Percentiles rank a stretch among this genome's conserved stretches.
Evolutionary conservation across 768 basidiomycete genomes (phyloP).

Genomic region (Boletus sensibilis): DNA sequence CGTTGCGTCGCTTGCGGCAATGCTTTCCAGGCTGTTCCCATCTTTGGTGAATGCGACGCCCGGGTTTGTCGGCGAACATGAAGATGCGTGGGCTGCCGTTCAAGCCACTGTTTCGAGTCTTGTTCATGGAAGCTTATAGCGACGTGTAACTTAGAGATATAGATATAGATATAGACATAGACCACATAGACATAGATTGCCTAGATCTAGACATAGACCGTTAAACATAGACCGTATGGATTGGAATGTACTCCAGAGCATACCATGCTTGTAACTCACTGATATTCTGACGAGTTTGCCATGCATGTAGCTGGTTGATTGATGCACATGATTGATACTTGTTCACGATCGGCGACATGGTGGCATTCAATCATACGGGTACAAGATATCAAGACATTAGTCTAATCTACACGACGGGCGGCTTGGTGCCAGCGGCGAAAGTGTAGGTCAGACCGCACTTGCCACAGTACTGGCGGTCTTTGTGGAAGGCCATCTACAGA

Average conservation of each 20-base stretch:
- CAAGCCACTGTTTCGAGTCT: slow-evolving; percentile 7
- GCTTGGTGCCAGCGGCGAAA: slow-evolving; percentile 78
- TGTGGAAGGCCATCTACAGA: slow-evolving; percentile 94
- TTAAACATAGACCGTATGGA: not conserved
- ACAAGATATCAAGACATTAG: slow-evolving; percentile 7
- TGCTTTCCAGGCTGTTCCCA: slow-evolving; percentile 41
- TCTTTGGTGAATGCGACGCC: slow-evolving; percentile 37
- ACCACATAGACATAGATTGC: slow-evolving; percentile 1
- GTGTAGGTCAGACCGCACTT: slow-evolving; percentile 89
- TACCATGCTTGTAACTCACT: not conserved
- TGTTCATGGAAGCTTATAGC: not conserved
- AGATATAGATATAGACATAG: slow-evolving; percentile 5
- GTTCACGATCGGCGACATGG: not conserved
- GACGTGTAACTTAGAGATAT: not conserved
- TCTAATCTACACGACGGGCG: slow-evolving; percentile 57
- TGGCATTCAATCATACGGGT: slow-evolving; percentile 12
- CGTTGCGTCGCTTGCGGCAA: slow-evolving; percentile 24
- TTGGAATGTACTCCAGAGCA: not conserved
- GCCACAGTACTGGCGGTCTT: slow-evolving; percentile 97
- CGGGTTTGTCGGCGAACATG: slow-evolving; percentile 30
- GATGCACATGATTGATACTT: not conserved
- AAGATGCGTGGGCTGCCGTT: slow-evolving; percentile 30
- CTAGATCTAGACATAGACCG: slow-evolving; percentile 1
- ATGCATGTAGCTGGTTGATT: not conserved
- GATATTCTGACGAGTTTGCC: not conserved